These are phyloP conservation scores for Geotrichum armillariae DNA, from an alignment of 1,139 yeast species.

Conservation along the genomic window DNA sequence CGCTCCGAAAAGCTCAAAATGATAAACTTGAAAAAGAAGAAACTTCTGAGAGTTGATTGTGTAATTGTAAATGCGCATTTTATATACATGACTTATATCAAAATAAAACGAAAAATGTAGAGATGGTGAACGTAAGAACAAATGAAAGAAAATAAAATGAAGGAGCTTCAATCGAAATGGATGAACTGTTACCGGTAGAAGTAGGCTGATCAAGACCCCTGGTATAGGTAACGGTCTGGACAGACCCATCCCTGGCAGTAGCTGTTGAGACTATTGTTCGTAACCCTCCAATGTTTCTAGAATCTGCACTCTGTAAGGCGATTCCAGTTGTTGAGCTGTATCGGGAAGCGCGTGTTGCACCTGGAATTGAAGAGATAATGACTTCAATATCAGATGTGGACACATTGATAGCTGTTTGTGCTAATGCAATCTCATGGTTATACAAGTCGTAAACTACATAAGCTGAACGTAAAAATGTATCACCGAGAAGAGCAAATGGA, in stretches of 20 bases:
- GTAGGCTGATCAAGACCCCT: neutral
- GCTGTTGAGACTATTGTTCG: slow-evolving; percentile 8
- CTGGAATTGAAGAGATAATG: slow-evolving; percentile 23
- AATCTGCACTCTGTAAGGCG: slow-evolving; percentile 1
- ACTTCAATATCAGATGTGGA: slow-evolving; percentile 28
- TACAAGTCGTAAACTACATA: slow-evolving; percentile 81
- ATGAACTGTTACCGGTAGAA: neutral
- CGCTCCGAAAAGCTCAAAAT: slow-evolving; percentile 2
- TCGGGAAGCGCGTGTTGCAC: slow-evolving; percentile 17
- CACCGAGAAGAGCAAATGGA: slow-evolving; percentile 54
- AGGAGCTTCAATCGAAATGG: neutral
- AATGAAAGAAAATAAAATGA: neutral
- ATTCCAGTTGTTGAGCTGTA: slow-evolving; percentile 18
- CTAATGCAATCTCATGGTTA: slow-evolving; percentile 61
- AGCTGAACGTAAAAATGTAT: slow-evolving; percentile 69
- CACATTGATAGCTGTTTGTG: slow-evolving; percentile 49
- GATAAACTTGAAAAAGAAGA: neutral
- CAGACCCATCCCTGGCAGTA: neutral
- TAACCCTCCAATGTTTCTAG: slow-evolving; percentile 7
- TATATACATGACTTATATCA: neutral
- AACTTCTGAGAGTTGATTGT: neutral
- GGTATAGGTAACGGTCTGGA: slow-evolving; percentile 2
- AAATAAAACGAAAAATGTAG: neutral
- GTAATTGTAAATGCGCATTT: neutral
- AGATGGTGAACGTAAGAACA: neutral